These are phyloP conservation scores for Austropuccinia psidii DNA, from an alignment of 1,284 basidiomycete genomes.

Conservation along the genomic window DNA sequence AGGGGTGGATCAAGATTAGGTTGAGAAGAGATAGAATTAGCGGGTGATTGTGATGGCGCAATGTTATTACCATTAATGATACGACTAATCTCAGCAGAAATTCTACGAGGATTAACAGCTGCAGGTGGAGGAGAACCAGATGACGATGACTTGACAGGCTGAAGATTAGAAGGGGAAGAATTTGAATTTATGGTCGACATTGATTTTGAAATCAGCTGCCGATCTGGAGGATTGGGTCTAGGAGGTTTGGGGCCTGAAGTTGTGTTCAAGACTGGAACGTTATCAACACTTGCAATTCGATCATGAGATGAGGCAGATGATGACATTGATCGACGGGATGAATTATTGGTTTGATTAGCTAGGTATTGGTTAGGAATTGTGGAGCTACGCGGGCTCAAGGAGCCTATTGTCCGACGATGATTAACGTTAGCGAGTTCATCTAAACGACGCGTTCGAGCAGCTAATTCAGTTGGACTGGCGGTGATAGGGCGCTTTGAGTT, in stretches of 20 bases:
- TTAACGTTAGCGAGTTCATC: slow-evolving; percentile 2
- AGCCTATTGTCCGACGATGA: slow-evolving; percentile 24
- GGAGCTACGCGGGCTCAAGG: neutral
- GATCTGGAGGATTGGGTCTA: neutral
- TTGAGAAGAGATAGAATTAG: neutral
- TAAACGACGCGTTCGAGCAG: slow-evolving; percentile 16
- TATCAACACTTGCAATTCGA: neutral
- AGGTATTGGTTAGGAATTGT: neutral
- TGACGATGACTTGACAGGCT: neutral
- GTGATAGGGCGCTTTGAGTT: slow-evolving; percentile 6
- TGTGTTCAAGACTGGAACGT: neutral
- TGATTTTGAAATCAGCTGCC: neutral
- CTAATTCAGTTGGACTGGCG: neutral
- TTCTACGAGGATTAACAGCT: neutral
- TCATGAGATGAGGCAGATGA: slow-evolving; percentile 8
- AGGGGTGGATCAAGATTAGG: neutral
- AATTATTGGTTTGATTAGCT: neutral
- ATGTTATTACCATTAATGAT: neutral
- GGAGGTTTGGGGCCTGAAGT: neutral
- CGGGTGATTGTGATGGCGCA: neutral
- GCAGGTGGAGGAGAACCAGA: neutral
- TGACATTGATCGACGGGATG: slow-evolving; percentile 4
- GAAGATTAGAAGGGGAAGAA: neutral
- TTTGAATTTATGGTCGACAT: neutral
- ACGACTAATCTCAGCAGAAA: slow-evolving; percentile 14